Evolutionary conservation across 169 alveolate species (phyloP).

Genomic region (Eimeria mitis): DNA sequence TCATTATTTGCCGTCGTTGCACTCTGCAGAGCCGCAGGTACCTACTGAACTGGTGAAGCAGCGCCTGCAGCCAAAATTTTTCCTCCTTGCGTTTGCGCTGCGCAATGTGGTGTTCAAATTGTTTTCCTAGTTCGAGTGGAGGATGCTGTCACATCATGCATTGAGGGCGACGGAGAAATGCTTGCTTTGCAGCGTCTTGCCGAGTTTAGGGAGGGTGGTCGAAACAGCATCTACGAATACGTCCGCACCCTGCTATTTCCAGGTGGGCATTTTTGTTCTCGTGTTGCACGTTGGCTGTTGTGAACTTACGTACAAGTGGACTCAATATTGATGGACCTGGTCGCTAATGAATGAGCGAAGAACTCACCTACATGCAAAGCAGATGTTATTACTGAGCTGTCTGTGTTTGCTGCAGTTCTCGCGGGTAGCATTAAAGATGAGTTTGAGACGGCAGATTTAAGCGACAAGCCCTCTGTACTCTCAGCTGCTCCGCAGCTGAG

Average conservation of each 20-base stretch:
- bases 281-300: background rate
- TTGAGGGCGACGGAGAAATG: conserved; percentile 61
- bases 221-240: conserved; percentile 29
- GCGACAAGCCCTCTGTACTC: conserved; percentile 15
- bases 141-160: conserved; percentile 41
- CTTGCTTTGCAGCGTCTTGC: conserved; percentile 54
- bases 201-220: conserved; percentile 6
- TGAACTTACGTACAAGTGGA: background rate
- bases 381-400: background rate
- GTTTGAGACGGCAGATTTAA: background rate
- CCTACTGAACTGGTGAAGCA: background rate
- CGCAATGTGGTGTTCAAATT: background rate
- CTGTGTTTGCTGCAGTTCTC: conserved; percentile 9
- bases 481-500: conserved; percentile 28
- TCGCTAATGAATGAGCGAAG: background rate
- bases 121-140: conserved; percentile 25
- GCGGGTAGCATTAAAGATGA: conserved; percentile 24
- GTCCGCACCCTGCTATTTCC: conserved; percentile 53
- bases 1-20: background rate
- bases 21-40: background rate
- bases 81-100: background rate
- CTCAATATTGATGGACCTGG: background rate
- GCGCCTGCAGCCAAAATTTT: background rate
- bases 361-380: background rate
- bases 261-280: background rate